These are phyloP conservation scores for Cutaneotrichosporon sp. DNA, from an alignment of 1,284 basidiomycete genomes.

Conservation along the genomic window DNA sequence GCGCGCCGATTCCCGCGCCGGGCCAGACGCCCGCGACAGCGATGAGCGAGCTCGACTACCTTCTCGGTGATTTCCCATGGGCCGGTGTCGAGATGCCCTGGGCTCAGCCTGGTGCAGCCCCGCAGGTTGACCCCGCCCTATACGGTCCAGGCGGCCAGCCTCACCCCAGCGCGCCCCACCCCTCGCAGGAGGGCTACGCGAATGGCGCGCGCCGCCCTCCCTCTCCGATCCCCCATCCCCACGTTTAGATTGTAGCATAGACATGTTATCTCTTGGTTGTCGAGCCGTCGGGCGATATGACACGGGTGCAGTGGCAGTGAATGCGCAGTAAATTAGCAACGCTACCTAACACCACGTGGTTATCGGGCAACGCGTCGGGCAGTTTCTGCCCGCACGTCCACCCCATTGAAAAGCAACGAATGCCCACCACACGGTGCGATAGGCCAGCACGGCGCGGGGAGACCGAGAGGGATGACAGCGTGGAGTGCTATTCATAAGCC, in stretches of 20 bases:
- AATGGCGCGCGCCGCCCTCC: background rate
- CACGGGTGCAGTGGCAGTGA: background rate
- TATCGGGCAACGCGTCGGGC: background rate
- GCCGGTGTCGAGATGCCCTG: conserved; percentile 22
- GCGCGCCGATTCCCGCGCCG: background rate
- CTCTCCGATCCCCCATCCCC: background rate
- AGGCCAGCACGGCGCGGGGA: too few species aligned
- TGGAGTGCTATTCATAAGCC: too few species aligned
- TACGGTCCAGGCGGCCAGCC: background rate
- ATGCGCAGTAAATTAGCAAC: too few species aligned
- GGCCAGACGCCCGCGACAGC: background rate
- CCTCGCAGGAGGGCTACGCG: background rate
- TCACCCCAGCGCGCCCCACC: too few species aligned
- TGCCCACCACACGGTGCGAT: too few species aligned
- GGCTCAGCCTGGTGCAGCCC: background rate
- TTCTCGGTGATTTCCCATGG: conserved; percentile 30
- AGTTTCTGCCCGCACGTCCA: background rate
- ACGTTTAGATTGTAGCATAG: background rate
- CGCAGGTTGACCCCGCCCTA: conserved; percentile 13
- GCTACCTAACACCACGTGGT: background rate
- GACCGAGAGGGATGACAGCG: too few species aligned
- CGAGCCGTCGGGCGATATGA: too few species aligned
- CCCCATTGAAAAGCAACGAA: background rate
- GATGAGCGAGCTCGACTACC: conserved; percentile 25
- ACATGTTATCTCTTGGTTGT: background rate